Evolutionary conservation across 148 eudicot species (phyloP).

Genomic region (Rhododendron ferrugineum): DNA sequence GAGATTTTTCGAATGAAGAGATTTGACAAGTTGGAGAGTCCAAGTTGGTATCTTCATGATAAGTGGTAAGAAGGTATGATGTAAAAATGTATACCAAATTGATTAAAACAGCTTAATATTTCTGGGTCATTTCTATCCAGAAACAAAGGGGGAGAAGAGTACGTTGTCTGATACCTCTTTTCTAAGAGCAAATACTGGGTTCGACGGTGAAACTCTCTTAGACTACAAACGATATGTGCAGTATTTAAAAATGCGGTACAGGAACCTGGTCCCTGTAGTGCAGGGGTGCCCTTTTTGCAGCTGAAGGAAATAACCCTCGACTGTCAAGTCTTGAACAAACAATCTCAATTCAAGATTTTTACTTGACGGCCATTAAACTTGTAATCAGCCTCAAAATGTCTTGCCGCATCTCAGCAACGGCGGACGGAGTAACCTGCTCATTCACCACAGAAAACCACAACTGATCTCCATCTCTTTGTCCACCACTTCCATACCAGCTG

Average conservation of each 20-base stretch:
- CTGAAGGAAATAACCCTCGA: not conserved
- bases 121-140: not conserved
- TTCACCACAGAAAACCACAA: conserved; percentile 51
- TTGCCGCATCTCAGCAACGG: conserved; percentile 42
- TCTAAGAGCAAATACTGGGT: not conserved
- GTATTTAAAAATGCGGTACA: not conserved
- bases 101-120: not conserved
- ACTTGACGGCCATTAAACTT: conserved; percentile 32
- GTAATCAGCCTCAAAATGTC: conserved; percentile 46
- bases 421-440: conserved; percentile 41
- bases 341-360: not conserved
- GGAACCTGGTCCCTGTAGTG: too few relatives aligned
- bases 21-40: not conserved
- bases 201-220: not conserved
- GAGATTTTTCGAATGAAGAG: not conserved
- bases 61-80: not conserved
- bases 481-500: conserved; percentile 42
- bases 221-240: not conserved
- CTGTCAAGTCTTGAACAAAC: not conserved
- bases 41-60: not conserved
- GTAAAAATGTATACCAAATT: not conserved
- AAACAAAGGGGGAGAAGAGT: not conserved
- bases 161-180: not conserved
- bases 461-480: conserved; percentile 22
- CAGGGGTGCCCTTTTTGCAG: not conserved